A percentile compares a stretch with the other conserved stretches of the same genome.
Evolutionary conservation across 108 stramenopile genomes (phyloP).

Genomic region (Craspedostauros australis): DNA sequence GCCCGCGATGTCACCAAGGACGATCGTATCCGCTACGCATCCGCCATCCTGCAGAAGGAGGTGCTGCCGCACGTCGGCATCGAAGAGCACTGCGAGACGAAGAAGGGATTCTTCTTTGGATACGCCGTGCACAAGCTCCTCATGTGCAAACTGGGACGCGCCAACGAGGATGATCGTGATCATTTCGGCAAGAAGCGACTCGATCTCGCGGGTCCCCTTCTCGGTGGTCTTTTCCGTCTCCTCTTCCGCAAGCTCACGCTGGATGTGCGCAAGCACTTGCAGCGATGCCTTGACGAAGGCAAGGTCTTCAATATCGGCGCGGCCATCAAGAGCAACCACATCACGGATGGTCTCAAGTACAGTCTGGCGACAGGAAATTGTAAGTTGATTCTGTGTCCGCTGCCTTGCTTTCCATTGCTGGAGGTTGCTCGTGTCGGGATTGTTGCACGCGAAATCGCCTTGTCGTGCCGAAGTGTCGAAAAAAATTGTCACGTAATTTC

Average conservation of each 20-base stretch:
- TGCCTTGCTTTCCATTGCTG: background rate
- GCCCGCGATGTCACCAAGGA: slow-evolving; percentile 90
- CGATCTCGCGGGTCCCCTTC: slow-evolving; percentile 97
- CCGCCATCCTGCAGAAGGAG: slow-evolving; percentile 93
- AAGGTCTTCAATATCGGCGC: slow-evolving; percentile 92
- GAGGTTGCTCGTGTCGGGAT: background rate
- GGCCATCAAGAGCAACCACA: slow-evolving; percentile 93
- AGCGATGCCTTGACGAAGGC: slow-evolving; percentile 94
- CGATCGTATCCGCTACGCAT: slow-evolving; percentile 95
- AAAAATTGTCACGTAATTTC: too few species aligned
- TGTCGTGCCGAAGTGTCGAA: too few species aligned
- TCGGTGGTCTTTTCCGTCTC: slow-evolving; percentile 93
- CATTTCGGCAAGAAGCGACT: slow-evolving; percentile 99
- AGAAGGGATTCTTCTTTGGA: slow-evolving; percentile 98
- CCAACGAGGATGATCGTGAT: slow-evolving; percentile 98
- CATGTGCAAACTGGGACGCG: slow-evolving; percentile 89
- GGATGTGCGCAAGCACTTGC: slow-evolving; percentile 89
- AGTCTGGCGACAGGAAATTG: slow-evolving; percentile 99
- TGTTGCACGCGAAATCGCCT: background rate
- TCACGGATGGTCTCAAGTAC: slow-evolving; percentile 96
- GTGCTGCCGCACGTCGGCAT: slow-evolving; percentile 97
- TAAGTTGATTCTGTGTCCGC: slow-evolving; percentile 32
- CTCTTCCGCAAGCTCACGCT: slow-evolving; percentile 94
- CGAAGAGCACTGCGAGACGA: slow-evolving; percentile 93
- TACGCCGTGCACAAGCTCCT: slow-evolving; percentile 98